These are phyloP conservation scores for Tephrocybe sp. DNA, from an alignment of 768 basidiomycete genomes.

Conservation along the genomic window DNA sequence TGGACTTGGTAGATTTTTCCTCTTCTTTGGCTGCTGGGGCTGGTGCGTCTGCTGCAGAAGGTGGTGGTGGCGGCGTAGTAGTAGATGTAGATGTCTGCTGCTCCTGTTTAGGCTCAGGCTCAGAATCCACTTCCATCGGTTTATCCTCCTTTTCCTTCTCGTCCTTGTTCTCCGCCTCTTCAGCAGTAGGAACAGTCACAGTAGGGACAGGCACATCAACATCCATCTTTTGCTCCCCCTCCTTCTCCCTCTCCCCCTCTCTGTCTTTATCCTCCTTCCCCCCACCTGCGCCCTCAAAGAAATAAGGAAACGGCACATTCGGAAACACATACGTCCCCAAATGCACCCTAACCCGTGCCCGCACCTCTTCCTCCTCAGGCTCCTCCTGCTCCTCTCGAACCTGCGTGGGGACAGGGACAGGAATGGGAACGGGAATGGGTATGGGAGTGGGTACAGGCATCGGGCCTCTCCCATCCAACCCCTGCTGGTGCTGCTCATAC, in stretches of 20 bases:
- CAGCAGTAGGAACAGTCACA: no score
- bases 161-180: slow-evolving; percentile 17
- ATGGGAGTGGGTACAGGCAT: neutral
- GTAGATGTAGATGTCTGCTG: no score
- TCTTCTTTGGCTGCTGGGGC: no score
- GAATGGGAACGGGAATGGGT: neutral
- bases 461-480: no score
- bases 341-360: slow-evolving; percentile 33
- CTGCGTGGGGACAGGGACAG: neutral
- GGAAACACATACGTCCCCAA: slow-evolving; percentile 64
- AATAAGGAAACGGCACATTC: slow-evolving; percentile 57
- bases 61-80: neutral
- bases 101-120: no score
- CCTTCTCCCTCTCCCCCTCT: slow-evolving; percentile 12
- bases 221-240: slow-evolving; percentile 14
- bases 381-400: neutral
- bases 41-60: no score
- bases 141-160: slow-evolving; percentile 12
- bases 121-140: neutral
- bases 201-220: no score
- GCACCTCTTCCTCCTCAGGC: slow-evolving; percentile 22
- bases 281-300: slow-evolving; percentile 28
- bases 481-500: neutral
- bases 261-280: slow-evolving; percentile 15
- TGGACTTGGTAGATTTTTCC: no score